Conservation (phyloP, 192 early-diverging fungal species). For the Backusella psychrophila region DNA sequence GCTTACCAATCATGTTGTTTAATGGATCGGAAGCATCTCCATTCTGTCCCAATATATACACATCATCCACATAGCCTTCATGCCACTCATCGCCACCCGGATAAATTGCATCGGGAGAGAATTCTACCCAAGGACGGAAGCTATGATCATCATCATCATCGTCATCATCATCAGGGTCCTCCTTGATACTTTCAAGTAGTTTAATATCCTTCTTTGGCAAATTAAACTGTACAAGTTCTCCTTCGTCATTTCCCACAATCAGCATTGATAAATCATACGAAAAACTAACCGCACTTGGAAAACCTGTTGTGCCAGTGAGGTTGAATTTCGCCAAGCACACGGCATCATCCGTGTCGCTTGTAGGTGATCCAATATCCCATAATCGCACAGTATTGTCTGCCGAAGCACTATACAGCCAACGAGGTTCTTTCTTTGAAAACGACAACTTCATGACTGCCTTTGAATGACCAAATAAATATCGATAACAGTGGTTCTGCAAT, state of each 20-base stretch:
- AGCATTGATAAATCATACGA: conserved; percentile 10
- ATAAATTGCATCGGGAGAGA: conserved; percentile 20
- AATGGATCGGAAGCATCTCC: not conserved
- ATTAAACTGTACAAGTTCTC: conserved; percentile 16
- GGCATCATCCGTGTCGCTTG: conserved; percentile 24
- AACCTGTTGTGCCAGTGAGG: not conserved
- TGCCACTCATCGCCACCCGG: conserved; percentile 48
- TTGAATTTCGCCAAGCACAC: conserved; percentile 28
- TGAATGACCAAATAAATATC: conserved; percentile 46
- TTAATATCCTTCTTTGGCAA: not conserved
- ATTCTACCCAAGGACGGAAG: not conserved
- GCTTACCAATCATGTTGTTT: conserved; percentile 9
- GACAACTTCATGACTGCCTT: conserved; percentile 33
- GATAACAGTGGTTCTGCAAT: conserved; percentile 41
- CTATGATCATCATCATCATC: conserved; percentile 19
- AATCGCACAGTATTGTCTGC: conserved; percentile 41
- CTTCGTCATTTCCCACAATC: conserved; percentile 28
- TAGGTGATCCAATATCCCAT: conserved; percentile 50
- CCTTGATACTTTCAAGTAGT: not conserved
- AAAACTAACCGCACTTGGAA: conserved; percentile 7
- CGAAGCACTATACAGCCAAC: conserved; percentile 45
- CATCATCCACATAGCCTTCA: conserved; percentile 48
- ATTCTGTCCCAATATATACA: conserved; percentile 27
- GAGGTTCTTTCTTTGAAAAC: conserved; percentile 41
- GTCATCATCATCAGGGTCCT: conserved; percentile 27